Conservation (phyloP, 306 rosid genomes). For the Canavalia gladiata region DNA sequence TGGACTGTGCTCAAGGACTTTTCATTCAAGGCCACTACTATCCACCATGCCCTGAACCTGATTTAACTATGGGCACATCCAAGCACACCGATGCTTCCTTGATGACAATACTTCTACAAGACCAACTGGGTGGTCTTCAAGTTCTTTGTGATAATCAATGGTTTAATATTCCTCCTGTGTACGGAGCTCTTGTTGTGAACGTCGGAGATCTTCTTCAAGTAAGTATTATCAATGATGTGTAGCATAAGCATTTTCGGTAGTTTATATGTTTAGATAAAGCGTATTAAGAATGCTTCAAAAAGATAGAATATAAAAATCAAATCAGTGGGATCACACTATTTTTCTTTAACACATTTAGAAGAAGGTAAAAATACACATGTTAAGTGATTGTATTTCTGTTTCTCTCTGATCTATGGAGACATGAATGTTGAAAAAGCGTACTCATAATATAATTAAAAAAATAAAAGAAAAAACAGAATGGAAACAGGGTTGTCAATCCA, state of each 20-base stretch:
- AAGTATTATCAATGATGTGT: neutral
- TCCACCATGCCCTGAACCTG: conserved; percentile 64
- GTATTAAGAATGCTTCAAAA: neutral
- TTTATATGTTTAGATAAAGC: neutral
- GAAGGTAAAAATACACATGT: neutral
- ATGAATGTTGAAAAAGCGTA: neutral
- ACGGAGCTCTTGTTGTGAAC: conserved; percentile 61
- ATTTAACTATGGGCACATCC: conserved; percentile 53
- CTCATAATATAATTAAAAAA: neutral
- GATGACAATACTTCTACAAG: conserved; percentile 60
- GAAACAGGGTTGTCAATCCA: neutral
- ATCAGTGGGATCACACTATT: neutral
- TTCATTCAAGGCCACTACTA: conserved; percentile 55
- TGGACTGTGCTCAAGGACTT: conserved; percentile 52
- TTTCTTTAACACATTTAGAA: neutral
- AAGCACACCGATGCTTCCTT: conserved; percentile 55
- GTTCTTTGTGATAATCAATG: conserved; percentile 54
- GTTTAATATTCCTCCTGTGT: conserved; percentile 52
- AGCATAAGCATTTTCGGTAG: neutral
- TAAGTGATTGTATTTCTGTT: too few species aligned
- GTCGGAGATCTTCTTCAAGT: conserved; percentile 61
- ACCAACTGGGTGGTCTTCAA: conserved; percentile 63
- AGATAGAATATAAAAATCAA: neutral
- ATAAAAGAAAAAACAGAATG: neutral
- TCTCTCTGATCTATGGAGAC: too few species aligned